Conservation (phyloP, 2,329 filamentous ascomycete species). For the Furcasterigmium furcatum region DNA sequence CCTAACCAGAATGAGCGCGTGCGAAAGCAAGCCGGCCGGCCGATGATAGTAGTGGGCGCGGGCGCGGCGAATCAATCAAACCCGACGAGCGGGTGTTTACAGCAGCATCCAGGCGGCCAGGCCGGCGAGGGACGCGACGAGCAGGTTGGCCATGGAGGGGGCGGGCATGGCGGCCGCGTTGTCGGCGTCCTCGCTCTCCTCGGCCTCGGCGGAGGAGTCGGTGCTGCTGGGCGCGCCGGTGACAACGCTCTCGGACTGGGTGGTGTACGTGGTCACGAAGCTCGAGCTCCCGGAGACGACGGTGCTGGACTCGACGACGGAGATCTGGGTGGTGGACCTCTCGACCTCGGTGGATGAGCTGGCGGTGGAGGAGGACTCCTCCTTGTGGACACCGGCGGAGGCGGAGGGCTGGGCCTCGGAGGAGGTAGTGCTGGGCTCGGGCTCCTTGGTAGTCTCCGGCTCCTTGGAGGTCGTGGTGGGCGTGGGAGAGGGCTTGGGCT, state of each 20-base stretch:
- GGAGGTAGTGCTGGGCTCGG: not conserved
- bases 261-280: not conserved
- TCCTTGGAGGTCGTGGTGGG: slow-evolving; percentile 1
- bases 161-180: not conserved
- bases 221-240: not conserved
- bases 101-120: slow-evolving; percentile 2
- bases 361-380: not conserved
- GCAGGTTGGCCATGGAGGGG: not conserved
- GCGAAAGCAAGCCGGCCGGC: no score
- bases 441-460: not conserved
- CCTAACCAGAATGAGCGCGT: no score
- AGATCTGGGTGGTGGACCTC: not conserved
- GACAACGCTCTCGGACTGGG: not conserved
- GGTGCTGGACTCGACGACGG: not conserved
- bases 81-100: no score
- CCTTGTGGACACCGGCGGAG: not conserved
- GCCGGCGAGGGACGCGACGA: not conserved
- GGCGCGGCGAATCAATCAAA: no score
- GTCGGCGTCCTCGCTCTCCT: not conserved
- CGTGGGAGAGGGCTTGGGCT: slow-evolving; percentile 6
- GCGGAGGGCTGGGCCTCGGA: not conserved
- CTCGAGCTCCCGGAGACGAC: slow-evolving; percentile 1
- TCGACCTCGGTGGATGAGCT: not conserved
- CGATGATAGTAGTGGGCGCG: no score
- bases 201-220: not conserved